Conservation (phyloP, 2,329 filamentous ascomycete genomes). For the Penicillium thymicola region DNA sequence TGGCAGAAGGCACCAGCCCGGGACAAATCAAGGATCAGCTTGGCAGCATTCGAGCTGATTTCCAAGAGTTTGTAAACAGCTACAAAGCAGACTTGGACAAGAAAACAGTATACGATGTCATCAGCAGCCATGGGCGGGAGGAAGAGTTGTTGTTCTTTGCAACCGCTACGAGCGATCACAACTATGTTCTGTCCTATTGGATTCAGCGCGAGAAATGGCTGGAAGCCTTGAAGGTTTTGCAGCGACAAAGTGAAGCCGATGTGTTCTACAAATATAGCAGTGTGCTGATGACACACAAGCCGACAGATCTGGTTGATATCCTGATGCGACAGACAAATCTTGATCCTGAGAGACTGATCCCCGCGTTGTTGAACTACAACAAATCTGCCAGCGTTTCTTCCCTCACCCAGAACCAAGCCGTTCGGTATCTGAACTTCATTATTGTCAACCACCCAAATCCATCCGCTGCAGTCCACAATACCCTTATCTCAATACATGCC, state of each 20-base stretch:
- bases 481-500: conserved; percentile 91
- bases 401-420: conserved; percentile 77
- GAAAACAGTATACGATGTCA: conserved; percentile 91
- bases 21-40: conserved; percentile 67
- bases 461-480: conserved; percentile 90
- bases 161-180: conserved; percentile 82
- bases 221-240: conserved; percentile 81
- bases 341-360: conserved; percentile 82
- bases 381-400: conserved; percentile 60
- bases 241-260: conserved; percentile 86
- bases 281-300: conserved; percentile 87
- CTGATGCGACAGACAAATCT: conserved; percentile 87
- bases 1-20: conserved; percentile 68
- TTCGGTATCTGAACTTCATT: conserved; percentile 89
- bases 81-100: conserved; percentile 85
- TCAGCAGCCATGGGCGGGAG: conserved; percentile 91
- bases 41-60: conserved; percentile 69
- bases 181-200: conserved; percentile 96
- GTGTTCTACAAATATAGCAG: conserved; percentile 97
- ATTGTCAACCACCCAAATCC: conserved; percentile 77
- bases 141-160: conserved; percentile 90
- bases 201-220: conserved; percentile 90
- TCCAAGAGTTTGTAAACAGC: conserved; percentile 79
- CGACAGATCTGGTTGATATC: conserved; percentile 86
- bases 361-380: conserved; percentile 91